Conservation (phyloP, 352 stramenopile species). For the Saprolegnia parasitica region DNA sequence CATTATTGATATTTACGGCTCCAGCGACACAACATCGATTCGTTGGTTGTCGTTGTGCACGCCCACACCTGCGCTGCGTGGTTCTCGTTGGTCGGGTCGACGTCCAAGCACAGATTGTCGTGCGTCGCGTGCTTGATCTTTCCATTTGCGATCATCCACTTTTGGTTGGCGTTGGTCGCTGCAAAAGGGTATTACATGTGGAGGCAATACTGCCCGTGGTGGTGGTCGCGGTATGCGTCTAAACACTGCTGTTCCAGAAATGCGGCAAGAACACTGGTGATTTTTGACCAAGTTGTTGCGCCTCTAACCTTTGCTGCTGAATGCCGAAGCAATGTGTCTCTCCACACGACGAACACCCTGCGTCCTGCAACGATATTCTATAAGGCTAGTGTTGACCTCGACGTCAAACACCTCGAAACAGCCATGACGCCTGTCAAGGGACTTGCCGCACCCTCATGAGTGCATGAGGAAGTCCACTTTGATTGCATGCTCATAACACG, state of each 20-base stretch:
- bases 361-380: no score
- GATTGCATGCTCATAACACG: no score
- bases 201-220: constrained; percentile 22
- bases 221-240: constrained; percentile 26
- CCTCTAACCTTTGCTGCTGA: no score
- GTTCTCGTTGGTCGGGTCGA: constrained; percentile 31
- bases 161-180: constrained; percentile 53
- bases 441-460: no score
- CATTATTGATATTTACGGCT: not conserved
- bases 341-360: no score
- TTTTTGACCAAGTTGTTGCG: not conserved
- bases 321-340: no score
- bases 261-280: no score
- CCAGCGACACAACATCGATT: not conserved
- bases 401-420: no score
- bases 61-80: constrained; percentile 4
- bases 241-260: constrained; percentile 37
- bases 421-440: no score
- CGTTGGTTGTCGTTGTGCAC: constrained; percentile 19
- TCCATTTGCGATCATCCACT: constrained; percentile 46
- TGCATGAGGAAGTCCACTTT: no score
- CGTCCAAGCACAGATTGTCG: constrained; percentile 52
- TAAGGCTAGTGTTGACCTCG: no score
- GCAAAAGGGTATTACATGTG: constrained; percentile 55
- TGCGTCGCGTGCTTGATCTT: constrained; percentile 43